Percentiles rank a stretch among this genome's conserved stretches.
Evolutionary conservation across 257 asterid species (phyloP).

Genomic region (Ophiorrhiza pumila): DNA sequence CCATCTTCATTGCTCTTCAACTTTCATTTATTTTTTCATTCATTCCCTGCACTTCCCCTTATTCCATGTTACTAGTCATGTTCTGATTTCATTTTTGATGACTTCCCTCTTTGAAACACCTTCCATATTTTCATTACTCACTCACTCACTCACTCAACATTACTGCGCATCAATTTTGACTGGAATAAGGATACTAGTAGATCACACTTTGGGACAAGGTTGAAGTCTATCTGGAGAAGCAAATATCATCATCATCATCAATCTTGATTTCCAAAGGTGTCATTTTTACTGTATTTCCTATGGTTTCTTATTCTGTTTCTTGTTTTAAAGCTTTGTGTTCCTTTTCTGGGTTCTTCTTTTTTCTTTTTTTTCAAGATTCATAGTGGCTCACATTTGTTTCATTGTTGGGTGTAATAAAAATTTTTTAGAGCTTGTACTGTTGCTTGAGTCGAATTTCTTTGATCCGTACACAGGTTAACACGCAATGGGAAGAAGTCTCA

Average conservation of each 20-base stretch:
- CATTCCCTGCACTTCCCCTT: too few species aligned
- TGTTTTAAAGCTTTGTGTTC: background rate
- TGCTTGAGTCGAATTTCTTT: background rate
- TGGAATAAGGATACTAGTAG: too few species aligned
- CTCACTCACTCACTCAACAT: too few species aligned
- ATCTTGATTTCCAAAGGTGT: background rate
- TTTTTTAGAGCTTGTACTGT: background rate
- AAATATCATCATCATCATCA: too few species aligned
- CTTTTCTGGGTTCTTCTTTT: background rate
- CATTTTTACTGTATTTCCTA: background rate
- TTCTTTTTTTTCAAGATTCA: slow-evolving; percentile 2
- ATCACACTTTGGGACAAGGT: too few species aligned
- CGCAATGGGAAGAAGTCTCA: slow-evolving; percentile 70
- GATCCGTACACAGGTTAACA: background rate
- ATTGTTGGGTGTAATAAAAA: background rate
- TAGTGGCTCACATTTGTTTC: background rate
- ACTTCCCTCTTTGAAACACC: background rate
- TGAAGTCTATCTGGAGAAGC: too few species aligned
- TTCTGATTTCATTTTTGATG: background rate
- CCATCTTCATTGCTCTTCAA: too few species aligned
- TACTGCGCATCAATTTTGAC: too few species aligned
- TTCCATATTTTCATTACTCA: background rate
- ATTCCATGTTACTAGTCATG: too few species aligned
- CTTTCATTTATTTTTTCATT: too few species aligned
- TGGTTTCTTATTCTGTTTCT: background rate